Evolutionary conservation across 2,329 filamentous ascomycete genomes (phyloP), one percentile per base, ranked within the genome.

Genomic region (Calonectria ilicicola): DNA sequence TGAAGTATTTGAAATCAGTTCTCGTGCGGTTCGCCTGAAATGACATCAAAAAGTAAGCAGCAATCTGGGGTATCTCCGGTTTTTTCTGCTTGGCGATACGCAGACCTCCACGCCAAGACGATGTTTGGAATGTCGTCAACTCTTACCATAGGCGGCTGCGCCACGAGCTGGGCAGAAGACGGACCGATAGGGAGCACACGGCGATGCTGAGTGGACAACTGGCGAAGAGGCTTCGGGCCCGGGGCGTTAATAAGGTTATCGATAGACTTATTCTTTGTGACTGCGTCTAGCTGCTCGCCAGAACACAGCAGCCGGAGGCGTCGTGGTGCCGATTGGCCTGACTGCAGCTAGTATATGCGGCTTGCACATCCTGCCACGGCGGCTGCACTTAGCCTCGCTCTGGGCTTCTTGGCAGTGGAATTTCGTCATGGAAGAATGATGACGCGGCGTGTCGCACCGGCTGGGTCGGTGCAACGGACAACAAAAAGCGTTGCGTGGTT

Each of bases 191-290:
- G 47, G 27, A 32, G 26, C 38, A 27, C 17, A 53, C 29, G 29
- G 5, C 23, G n/a, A 19, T 21, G 44, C 21, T 62, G 42, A 51
- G 35, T 49, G 27, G 32, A 46, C 42, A 23, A 27, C 26, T 19
- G 19, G 21, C 27, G 23, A 40, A 35, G 21, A 51, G 35, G 47
- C 56, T 53, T 63, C 38, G 46, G 58, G 12, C 44, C 47, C 44
- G 44, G 47, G 38, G 47, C 53, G n/a, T 21, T 21, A 65, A 77
- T 76, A 79, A 79, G 76, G 68, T 78, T 79, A 64, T 66, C 58
- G 75, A 75, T 79, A 78, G 65, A 51, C 69, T 78, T 76, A 75
- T 69, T 65, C 65, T 46, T 49, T 63, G 64, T 66, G 51, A 49
- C 23, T 56, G 51, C 9, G 63, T 32, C 46, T 17, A 44, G 44